Evolutionary conservation across 2,329 filamentous ascomycete genomes (phyloP).

Genomic region (Bipolaris zeicola): DNA sequence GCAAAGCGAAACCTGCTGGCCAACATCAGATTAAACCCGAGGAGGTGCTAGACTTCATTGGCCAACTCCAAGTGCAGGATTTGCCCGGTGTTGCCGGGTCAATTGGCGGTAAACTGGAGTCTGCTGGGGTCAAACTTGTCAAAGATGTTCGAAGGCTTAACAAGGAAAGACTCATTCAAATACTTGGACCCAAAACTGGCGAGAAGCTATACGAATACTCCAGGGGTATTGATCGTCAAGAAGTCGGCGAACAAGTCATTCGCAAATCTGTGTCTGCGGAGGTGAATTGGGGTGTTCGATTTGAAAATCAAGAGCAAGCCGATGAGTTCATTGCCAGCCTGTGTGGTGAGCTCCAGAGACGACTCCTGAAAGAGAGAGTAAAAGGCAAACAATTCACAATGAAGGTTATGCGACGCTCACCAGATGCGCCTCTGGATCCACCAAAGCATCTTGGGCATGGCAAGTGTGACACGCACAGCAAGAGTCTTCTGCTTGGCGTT

Average conservation of each 20-base stretch:
- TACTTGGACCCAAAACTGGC: slow-evolving; percentile 89
- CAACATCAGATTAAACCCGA: slow-evolving; percentile 88
- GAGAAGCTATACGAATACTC: slow-evolving; percentile 90
- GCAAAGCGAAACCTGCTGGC: slow-evolving; percentile 92
- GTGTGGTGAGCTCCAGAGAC: slow-evolving; percentile 80
- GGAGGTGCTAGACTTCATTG: slow-evolving; percentile 76
- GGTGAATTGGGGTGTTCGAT: slow-evolving; percentile 97
- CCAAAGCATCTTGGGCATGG: slow-evolving; percentile 94
- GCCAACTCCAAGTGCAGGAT: slow-evolving; percentile 75
- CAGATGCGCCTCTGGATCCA: slow-evolving; percentile 87
- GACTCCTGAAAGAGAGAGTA: slow-evolving; percentile 80
- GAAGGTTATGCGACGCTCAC: slow-evolving; percentile 89
- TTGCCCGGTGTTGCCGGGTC: slow-evolving; percentile 93
- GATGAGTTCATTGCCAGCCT: slow-evolving; percentile 89
- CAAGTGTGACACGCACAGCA: slow-evolving; percentile 93
- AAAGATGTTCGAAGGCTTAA: slow-evolving; percentile 79
- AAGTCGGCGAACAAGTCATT: slow-evolving; percentile 83
- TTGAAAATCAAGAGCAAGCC: slow-evolving; percentile 87
- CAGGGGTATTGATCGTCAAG: slow-evolving; percentile 80
- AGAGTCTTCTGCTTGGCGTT: slow-evolving; percentile 80
- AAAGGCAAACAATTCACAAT: slow-evolving; percentile 88
- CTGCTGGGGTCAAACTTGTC: slow-evolving; percentile 80
- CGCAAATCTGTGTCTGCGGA: slow-evolving; percentile 96
- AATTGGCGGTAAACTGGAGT: slow-evolving; percentile 84
- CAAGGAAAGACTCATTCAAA: slow-evolving; percentile 73